phyloP scores from a whole-genome alignment of 768 basidiomycete genomes.

The Filobasidium floriforme region DNA sequence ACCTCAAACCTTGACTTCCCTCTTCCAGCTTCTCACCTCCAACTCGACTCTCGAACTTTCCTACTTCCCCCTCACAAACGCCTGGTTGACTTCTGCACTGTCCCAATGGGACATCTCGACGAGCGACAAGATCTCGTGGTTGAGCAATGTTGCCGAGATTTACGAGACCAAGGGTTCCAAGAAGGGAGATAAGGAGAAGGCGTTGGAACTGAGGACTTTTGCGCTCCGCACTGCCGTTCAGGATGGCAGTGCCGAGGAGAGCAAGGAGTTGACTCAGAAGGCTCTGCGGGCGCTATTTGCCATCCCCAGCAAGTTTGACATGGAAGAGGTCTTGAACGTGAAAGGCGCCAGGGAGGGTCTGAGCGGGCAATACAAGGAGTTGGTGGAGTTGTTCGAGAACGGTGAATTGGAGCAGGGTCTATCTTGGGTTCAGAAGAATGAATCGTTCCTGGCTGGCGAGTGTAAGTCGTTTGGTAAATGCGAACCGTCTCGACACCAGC shows the following conservation, averaged over 20 bases:
- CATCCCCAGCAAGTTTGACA: slow-evolving; percentile 29
- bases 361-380: slow-evolving; percentile 27
- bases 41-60: slow-evolving; percentile 30
- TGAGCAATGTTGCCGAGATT: slow-evolving; percentile 30
- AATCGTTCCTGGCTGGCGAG: slow-evolving; percentile 29
- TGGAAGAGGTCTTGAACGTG: slow-evolving; percentile 31
- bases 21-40: slow-evolving; percentile 35
- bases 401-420: slow-evolving; percentile 35
- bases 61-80: slow-evolving; percentile 31
- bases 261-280: slow-evolving; percentile 13
- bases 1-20: slow-evolving; percentile 33
- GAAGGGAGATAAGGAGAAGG: slow-evolving; percentile 21
- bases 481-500: too few relatives aligned
- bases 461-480: slow-evolving; percentile 27
- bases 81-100: slow-evolving; percentile 26
- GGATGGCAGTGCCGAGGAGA: slow-evolving; percentile 15
- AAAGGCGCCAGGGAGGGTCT: slow-evolving; percentile 29
- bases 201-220: slow-evolving; percentile 31
- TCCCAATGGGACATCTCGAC: slow-evolving; percentile 36
- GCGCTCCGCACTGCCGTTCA: slow-evolving; percentile 23
- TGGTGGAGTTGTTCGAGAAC: slow-evolving; percentile 35
- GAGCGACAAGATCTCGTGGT: slow-evolving; percentile 34
- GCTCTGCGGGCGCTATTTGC: slow-evolving; percentile 33
- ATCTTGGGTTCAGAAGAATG: slow-evolving; percentile 33
- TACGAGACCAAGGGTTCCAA: slow-evolving; percentile 29